Conservation (phyloP, 345 rosid genomes). For the Mercurialis annua region DNA sequence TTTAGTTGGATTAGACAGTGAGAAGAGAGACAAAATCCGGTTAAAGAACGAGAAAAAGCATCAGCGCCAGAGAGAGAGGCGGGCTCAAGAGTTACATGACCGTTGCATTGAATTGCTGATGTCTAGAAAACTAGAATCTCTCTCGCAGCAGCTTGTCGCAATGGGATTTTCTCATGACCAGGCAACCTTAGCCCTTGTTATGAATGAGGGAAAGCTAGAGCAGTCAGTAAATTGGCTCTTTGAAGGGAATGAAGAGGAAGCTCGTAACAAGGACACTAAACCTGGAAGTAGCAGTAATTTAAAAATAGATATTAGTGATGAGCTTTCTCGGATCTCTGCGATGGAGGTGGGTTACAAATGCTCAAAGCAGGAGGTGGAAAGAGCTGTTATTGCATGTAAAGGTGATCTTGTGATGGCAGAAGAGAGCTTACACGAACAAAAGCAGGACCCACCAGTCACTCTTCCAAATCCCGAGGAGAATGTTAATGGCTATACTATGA, state of each 20-base stretch:
- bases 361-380: slow-evolving; percentile 80
- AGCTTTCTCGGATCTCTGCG: slow-evolving; percentile 65
- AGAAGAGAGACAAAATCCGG: slow-evolving; percentile 79
- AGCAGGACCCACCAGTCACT: slow-evolving; percentile 44
- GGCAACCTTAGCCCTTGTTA: slow-evolving; percentile 75
- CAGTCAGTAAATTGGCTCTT: slow-evolving; percentile 82
- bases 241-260: slow-evolving; percentile 69
- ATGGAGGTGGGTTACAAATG: slow-evolving; percentile 59
- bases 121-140: slow-evolving; percentile 84
- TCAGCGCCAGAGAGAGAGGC: slow-evolving; percentile 87
- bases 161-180: slow-evolving; percentile 89
- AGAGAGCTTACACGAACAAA: slow-evolving; percentile 42
- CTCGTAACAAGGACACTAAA: slow-evolving; percentile 40
- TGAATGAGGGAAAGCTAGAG: slow-evolving; percentile 86
- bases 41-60: slow-evolving; percentile 91
- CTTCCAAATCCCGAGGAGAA: slow-evolving; percentile 56
- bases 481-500: slow-evolving; percentile 46
- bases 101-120: slow-evolving; percentile 74
- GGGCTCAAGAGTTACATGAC: slow-evolving; percentile 82
- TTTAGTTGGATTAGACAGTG: slow-evolving; percentile 72
- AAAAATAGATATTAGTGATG: slow-evolving; percentile 82
- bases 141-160: slow-evolving; percentile 74
- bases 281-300: slow-evolving; percentile 48
- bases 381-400: slow-evolving; percentile 64
- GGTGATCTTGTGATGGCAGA: slow-evolving; percentile 73